These are phyloP conservation scores for Ricinus communis DNA, from an alignment of 345 rosid genomes.

Conservation along the genomic window DNA sequence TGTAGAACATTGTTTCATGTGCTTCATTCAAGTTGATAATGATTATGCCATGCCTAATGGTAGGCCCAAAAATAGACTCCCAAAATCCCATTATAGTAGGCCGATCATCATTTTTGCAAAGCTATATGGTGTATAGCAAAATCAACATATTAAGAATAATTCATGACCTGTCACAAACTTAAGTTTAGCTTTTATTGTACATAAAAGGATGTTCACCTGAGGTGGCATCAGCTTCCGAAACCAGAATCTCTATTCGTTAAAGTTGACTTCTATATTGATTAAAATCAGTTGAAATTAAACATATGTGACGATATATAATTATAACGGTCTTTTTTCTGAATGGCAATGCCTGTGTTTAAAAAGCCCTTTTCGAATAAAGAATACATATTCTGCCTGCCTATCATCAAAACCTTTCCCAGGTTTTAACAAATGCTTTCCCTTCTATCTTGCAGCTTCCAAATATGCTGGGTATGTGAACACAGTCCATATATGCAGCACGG, in stretches of 20 bases:
- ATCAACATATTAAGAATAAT: not conserved
- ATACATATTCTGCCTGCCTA: not conserved
- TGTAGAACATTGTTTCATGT: not conserved
- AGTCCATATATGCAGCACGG: conserved; percentile 78
- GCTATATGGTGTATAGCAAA: no score
- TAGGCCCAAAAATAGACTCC: not conserved
- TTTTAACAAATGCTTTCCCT: conserved; percentile 15
- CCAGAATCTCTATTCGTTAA: not conserved
- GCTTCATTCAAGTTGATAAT: not conserved
- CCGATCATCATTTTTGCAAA: not conserved
- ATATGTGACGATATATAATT: not conserved
- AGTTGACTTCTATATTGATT: not conserved
- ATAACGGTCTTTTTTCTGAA: no score
- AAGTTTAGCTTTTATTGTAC: not conserved
- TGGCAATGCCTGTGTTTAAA: not conserved
- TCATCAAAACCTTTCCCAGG: not conserved
- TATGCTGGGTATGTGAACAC: conserved; percentile 84
- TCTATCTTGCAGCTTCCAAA: conserved; percentile 67
- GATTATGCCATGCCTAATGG: not conserved
- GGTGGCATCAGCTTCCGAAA: not conserved
- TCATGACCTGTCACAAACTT: not conserved
- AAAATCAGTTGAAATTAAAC: not conserved
- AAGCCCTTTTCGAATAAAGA: not conserved
- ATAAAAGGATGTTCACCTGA: not conserved
- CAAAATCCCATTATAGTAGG: not conserved